Base-by-base conservation (phyloP, 2,329 filamentous ascomycete species). In the Penicillium thymicola region DNA sequence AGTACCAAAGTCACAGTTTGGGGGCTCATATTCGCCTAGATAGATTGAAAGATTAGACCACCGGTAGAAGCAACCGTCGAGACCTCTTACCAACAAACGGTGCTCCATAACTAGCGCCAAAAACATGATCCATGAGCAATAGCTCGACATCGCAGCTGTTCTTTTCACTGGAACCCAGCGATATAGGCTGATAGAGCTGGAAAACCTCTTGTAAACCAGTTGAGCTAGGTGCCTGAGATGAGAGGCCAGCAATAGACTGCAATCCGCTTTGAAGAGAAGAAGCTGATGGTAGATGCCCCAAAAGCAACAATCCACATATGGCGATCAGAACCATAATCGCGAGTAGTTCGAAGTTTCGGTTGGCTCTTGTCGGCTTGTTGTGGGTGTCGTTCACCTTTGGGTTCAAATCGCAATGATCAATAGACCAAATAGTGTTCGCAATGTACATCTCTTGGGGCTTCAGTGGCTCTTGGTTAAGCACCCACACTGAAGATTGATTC, bases 71-170 rank as follows among this genome's bases (percentile, higher is more conserved):
- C 6, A 32, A 21, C 43, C 6, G 6, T 45, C 13, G 8, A 45
- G 18, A 16, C 13, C 18, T 23, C 81, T 74, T 76, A 85, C 88
- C 87, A 64, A 92, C 79, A 69, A 86, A 92, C 1, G 89, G 89
- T 34, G 80, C 70, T n/a, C 86, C 87, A 69, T 92, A 92, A 60
- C 88, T 92, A 60, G 76, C 83, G 11, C 78, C 88, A 76, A 93
- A 93, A 0, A 82, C 80, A 72, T 91, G 81, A 3, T 85, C 76
- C 83, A 92, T 89, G 54, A 93, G 72, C n/a, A 82, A 72, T 38
- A 85, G 69, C 42, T 71, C 60, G n/a, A 56, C 18, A 52, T 66
- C 53, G 52, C 70, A 73, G n/a, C 51, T 57, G 49, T 54, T 45
- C 8, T 46, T 47, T 18, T 51, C 59, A 38, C 58, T 30, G 1